Conservation (phyloP, 345 rosid genomes). For the Angophora floribunda region DNA sequence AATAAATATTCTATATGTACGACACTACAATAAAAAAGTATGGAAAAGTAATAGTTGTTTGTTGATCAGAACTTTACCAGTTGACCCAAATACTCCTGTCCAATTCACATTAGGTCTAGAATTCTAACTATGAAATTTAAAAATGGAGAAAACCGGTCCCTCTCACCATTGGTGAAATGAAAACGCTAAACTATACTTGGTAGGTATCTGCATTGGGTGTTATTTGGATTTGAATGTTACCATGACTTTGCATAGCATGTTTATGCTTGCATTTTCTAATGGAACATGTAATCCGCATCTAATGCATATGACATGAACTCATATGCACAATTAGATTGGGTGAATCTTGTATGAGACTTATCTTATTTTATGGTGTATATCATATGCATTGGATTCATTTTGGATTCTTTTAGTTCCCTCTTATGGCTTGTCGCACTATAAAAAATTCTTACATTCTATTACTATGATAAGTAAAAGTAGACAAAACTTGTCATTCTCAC, state of each 20-base stretch:
- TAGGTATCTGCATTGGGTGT: too few relatives aligned
- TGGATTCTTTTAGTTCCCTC: neutral
- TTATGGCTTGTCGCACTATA: neutral
- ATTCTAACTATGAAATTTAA: neutral
- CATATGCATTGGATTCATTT: neutral
- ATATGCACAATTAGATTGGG: too few relatives aligned
- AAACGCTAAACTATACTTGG: neutral
- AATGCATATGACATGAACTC: neutral
- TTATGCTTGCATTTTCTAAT: neutral
- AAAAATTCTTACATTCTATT: neutral
- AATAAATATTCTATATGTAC: too few relatives aligned
- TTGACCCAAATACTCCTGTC: neutral
- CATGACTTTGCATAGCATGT: too few relatives aligned
- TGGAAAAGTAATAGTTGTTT: neutral
- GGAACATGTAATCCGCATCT: neutral
- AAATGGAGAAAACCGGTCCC: neutral
- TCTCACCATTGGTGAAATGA: neutral
- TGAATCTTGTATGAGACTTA: neutral
- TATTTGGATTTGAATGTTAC: too few relatives aligned
- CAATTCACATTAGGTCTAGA: neutral
- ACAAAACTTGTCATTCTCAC: too few relatives aligned
- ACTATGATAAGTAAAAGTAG: neutral
- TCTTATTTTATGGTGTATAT: neutral
- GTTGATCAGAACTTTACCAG: neutral
- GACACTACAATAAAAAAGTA: neutral